Conservation (phyloP, 2,329 filamentous ascomycete genomes). For the Fusarium stilboides region DNA sequence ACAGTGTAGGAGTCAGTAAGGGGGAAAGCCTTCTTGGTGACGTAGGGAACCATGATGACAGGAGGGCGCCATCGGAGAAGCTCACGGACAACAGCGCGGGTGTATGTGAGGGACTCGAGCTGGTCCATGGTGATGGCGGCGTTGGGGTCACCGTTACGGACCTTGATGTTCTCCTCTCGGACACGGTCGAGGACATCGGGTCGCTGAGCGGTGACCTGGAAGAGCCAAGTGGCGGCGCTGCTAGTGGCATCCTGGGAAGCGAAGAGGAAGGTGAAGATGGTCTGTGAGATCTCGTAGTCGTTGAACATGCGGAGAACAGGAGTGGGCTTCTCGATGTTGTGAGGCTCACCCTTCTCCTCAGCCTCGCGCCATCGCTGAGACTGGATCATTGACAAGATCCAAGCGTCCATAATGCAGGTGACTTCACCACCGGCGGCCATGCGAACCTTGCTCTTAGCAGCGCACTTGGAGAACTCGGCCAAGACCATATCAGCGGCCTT, state of each 20-base stretch:
- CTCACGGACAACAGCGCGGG: constrained; percentile 91
- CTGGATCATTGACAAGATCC: constrained; percentile 90
- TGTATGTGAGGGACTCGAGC: constrained; percentile 90
- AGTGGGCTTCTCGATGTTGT: constrained; percentile 83
- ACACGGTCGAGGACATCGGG: constrained; percentile 93
- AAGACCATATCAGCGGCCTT: constrained; percentile 95
- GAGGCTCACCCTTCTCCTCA: constrained; percentile 79
- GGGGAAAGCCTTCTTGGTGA: constrained; percentile 95
- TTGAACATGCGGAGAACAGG: constrained; percentile 88
- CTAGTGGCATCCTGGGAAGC: constrained; percentile 97
- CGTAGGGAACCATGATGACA: constrained; percentile 96
- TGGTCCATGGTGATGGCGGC: constrained; percentile 84
- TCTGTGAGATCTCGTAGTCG: constrained; percentile 93
- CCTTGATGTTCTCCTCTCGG: constrained; percentile 87
- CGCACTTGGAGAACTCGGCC: constrained; percentile 89
- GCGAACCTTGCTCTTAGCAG: constrained; percentile 91
- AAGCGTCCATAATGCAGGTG: constrained; percentile 95
- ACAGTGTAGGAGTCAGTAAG: constrained; percentile 91
- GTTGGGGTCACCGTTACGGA: constrained; percentile 81
- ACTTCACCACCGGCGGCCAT: constrained; percentile 91
- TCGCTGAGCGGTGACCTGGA: constrained; percentile 93
- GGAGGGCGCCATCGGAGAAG: constrained; percentile 94
- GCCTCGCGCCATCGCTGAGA: constrained; percentile 87
- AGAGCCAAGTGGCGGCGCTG: constrained; percentile 93
- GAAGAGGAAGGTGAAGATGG: constrained; percentile 96